Percentiles rank a stretch among this genome's conserved stretches.
Evolutionary conservation across 768 basidiomycete species (phyloP).

Genomic region (Boletus sensibilis): DNA sequence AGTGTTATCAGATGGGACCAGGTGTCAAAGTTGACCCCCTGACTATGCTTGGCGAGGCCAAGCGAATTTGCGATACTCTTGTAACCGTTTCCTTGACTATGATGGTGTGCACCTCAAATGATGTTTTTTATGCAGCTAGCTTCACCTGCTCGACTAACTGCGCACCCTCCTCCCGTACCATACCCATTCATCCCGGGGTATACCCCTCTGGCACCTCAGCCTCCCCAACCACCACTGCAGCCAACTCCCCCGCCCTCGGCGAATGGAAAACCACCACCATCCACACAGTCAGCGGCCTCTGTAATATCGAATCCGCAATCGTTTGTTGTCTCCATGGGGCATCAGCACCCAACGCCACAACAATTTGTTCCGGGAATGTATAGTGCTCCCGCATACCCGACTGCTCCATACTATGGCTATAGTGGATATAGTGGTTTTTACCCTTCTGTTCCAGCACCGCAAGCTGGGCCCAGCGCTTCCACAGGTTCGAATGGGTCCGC

Average conservation of each 20-base stretch:
- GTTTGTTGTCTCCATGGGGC: constrained; percentile 68
- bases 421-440: constrained; percentile 37
- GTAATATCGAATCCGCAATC: constrained; percentile 71
- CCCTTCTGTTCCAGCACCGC: constrained; percentile 22
- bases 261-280: constrained; percentile 33
- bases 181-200: constrained; percentile 49
- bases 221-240: constrained; percentile 33
- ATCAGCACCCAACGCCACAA: constrained; percentile 47
- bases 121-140: constrained; percentile 49
- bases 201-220: constrained; percentile 21
- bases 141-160: constrained; percentile 68
- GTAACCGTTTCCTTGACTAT: constrained; percentile 38
- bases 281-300: constrained; percentile 37
- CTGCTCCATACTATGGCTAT: constrained; percentile 64
- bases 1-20: constrained; percentile 76
- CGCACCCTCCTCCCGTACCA: constrained; percentile 62
- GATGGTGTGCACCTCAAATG: constrained; percentile 10
- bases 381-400: constrained; percentile 47
- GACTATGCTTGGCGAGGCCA: constrained; percentile 71
- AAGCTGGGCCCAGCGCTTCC: constrained; percentile 27
- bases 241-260: constrained; percentile 39
- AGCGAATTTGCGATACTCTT: constrained; percentile 72
- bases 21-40: constrained; percentile 70
- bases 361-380: constrained; percentile 41
- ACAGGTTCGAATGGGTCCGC: constrained; percentile 25